Percentiles rank a stretch among this genome's conserved stretches.
Conservation (phyloP, 495 filamentous ascomycete genomes). For the Hypoxylon fragiforme region DNA sequence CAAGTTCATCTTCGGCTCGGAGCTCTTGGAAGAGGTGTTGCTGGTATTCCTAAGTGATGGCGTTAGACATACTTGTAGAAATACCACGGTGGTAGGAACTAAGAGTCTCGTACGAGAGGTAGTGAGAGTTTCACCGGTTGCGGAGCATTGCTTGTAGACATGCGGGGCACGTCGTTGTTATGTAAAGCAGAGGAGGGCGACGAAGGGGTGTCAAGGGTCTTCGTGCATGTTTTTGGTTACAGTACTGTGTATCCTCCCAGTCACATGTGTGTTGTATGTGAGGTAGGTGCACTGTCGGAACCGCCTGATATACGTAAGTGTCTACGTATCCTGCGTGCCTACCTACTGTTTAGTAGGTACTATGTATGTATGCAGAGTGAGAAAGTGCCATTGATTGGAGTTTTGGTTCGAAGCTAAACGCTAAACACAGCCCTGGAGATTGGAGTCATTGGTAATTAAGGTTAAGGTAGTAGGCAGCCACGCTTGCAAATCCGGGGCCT, state of each 20-base stretch:
- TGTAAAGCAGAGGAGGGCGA: conserved; percentile 6
- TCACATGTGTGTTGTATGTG: neutral
- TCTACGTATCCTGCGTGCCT: conserved; percentile 1
- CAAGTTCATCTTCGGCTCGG: conserved; percentile 86
- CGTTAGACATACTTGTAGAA: too few species aligned
- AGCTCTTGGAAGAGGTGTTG: conserved; percentile 92
- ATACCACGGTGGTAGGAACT: too few species aligned
- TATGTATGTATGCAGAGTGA: neutral
- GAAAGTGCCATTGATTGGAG: neutral
- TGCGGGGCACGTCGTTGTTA: conserved; percentile 38
- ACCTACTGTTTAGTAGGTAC: neutral
- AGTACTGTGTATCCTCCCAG: conserved; percentile 9
- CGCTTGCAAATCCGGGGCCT: conserved; percentile 31
- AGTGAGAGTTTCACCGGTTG: conserved; percentile 89
- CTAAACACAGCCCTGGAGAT: too few species aligned
- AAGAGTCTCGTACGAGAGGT: conserved; percentile 67
- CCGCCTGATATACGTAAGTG: conserved; percentile 19
- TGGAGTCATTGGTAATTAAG: too few species aligned
- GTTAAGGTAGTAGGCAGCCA: too few species aligned
- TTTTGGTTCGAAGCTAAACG: too few species aligned
- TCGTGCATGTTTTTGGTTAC: conserved; percentile 33
- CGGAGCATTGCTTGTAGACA: conserved; percentile 58
- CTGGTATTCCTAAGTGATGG: conserved; percentile 67
- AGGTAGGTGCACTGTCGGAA: neutral
- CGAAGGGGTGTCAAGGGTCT: conserved; percentile 17